Percentiles rank a stretch among this genome's conserved stretches.
Evolutionary conservation across 1,284 basidiomycete species (phyloP).

Genomic region (Cryptococcus sp.): DNA sequence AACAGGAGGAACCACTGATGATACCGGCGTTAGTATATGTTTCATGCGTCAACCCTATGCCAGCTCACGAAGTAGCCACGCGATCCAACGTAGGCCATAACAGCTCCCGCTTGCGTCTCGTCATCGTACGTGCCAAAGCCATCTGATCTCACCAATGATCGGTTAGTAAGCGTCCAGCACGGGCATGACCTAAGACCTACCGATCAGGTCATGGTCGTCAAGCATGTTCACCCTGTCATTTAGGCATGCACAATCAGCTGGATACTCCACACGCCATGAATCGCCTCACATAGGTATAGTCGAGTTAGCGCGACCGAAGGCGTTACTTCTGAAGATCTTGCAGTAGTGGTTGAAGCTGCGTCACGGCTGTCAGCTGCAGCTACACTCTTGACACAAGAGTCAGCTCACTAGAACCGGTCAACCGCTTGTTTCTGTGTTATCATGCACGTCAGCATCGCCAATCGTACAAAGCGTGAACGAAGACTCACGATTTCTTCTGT

Average conservation of each 20-base stretch:
- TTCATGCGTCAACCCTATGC: not conserved
- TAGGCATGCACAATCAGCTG: conserved; percentile 59
- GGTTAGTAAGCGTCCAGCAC: not conserved
- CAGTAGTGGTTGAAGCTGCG: conserved; percentile 83
- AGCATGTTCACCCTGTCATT: conserved; percentile 61
- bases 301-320: conserved; percentile 88
- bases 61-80: conserved; percentile 70
- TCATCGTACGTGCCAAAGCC: conserved; percentile 85
- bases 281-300: conserved; percentile 74
- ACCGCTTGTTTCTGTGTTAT: conserved; percentile 60
- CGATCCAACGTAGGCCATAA: conserved; percentile 69
- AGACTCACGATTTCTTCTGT: conserved; percentile 67
- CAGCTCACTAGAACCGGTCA: conserved; percentile 67
- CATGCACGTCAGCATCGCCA: conserved; percentile 1
- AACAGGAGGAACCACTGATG: conserved; percentile 73
- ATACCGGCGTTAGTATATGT: not conserved
- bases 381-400: not conserved
- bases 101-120: conserved; percentile 71
- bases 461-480: not conserved
- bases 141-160: conserved; percentile 47
- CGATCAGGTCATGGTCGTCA: conserved; percentile 72
- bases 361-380: not conserved
- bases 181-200: conserved; percentile 8
- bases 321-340: conserved; percentile 78
- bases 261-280: not conserved